These are phyloP conservation scores for Ganoderma sinense DNA, from an alignment of 1,284 basidiomycete species.

Conservation along the genomic window DNA sequence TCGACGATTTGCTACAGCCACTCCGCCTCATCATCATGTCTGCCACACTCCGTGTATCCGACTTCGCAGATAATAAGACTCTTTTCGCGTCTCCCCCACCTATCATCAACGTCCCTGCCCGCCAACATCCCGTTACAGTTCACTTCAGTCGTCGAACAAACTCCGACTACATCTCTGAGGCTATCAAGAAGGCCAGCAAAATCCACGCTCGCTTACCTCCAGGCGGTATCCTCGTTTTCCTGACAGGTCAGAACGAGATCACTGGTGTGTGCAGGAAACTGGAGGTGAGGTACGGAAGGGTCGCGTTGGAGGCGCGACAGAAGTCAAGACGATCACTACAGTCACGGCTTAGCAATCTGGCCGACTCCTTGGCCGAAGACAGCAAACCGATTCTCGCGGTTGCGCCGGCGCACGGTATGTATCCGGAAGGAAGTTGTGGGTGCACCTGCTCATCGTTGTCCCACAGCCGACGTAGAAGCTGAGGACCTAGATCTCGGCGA, in stretches of 20 bases:
- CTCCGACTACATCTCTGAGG: constrained; percentile 91
- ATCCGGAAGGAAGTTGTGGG: not conserved
- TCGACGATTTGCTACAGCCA: constrained; percentile 57
- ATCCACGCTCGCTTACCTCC: constrained; percentile 77
- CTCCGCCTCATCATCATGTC: constrained; percentile 98
- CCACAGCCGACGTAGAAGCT: constrained; percentile 69
- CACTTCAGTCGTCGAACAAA: constrained; percentile 92
- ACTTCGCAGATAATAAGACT: constrained; percentile 89
- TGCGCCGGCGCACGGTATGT: constrained; percentile 57
- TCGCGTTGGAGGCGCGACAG: constrained; percentile 63
- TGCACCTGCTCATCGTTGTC: constrained; percentile 1
- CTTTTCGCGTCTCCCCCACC: constrained; percentile 90
- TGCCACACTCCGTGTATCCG: constrained; percentile 92
- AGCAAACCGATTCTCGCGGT: constrained; percentile 37
- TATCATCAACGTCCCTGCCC: constrained; percentile 87
- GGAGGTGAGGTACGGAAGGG: constrained; percentile 79
- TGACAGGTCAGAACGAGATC: constrained; percentile 85
- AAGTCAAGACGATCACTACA: constrained; percentile 46
- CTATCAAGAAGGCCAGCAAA: constrained; percentile 89
- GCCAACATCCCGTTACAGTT: constrained; percentile 95
- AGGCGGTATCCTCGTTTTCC: constrained; percentile 78
- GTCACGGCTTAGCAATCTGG: constrained; percentile 22
- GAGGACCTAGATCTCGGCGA: constrained; percentile 85
- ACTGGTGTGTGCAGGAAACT: constrained; percentile 72
- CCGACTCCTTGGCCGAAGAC: constrained; percentile 18